These are phyloP conservation scores for Ophiostoma populinum DNA, from an alignment of 2,329 filamentous ascomycete species.

Conservation along the genomic window DNA sequence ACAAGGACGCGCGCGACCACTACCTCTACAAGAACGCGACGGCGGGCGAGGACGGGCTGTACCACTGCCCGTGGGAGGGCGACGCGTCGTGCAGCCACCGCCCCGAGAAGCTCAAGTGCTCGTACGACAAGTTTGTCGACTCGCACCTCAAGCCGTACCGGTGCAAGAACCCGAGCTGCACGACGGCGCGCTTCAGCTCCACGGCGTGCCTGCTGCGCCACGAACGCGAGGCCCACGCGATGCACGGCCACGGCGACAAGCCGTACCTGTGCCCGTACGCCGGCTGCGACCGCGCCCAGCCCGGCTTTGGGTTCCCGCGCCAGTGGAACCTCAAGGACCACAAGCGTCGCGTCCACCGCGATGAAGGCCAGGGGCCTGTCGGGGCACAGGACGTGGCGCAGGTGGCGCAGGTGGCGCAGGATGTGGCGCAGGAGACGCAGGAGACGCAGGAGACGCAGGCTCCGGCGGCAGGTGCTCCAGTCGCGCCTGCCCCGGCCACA, in stretches of 20 bases:
- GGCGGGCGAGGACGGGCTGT: conserved; percentile 58
- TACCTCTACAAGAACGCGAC: conserved; percentile 51
- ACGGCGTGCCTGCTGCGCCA: conserved; percentile 89
- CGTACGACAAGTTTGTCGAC: conserved; percentile 97
- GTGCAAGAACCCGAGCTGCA: conserved; percentile 73
- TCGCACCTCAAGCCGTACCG: conserved; percentile 93
- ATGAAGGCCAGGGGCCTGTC: conserved; percentile 27
- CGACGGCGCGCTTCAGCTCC: conserved; percentile 80
- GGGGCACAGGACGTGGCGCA: neutral
- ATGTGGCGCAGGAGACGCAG: no score
- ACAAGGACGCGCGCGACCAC: conserved; percentile 45
- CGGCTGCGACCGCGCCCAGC: conserved; percentile 67
- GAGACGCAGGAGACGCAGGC: no score
- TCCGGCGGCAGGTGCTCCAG: no score
- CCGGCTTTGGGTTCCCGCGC: conserved; percentile 79
- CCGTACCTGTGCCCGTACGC: conserved; percentile 78
- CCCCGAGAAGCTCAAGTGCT: conserved; percentile 93
- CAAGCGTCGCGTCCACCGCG: conserved; percentile 85
- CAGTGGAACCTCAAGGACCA: conserved; percentile 94
- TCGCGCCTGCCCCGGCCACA: conserved; percentile 2
- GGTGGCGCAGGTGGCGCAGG: neutral
- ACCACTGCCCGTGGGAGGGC: conserved; percentile 80
- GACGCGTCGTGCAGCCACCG: conserved; percentile 64
- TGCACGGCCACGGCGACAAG: conserved; percentile 88
- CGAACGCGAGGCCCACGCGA: conserved; percentile 86